Evolutionary conservation across 1,284 basidiomycete species (phyloP), one percentile per base, ranked within the genome.

Genomic region (Apiotrichum brassicae): DNA sequence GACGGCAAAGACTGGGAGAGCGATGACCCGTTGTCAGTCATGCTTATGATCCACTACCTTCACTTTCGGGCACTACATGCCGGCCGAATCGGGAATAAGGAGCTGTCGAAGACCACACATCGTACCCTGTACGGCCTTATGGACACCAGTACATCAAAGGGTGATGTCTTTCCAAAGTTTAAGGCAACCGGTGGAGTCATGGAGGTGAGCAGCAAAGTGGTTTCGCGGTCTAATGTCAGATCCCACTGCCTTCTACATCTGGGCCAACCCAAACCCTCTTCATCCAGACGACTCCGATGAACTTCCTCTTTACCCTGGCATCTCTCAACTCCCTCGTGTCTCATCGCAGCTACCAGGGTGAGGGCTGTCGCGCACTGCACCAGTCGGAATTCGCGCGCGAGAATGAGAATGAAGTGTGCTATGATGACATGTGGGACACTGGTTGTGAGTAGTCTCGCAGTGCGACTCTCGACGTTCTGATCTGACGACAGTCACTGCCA

Each of bases 381-480:
- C 54, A 65, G 40, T 38, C 60, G 3, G 43, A 44, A 9, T 59
- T 57, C 0, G 46, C 68, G 50, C 46, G 56, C 22, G 56, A 63
- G 34, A 56, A 41, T 20, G 63, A 60, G 33, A 8, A 46, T 25
- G 32, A 48, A 3, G 62, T 62, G 13, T 39, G 57, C 6, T 44
- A 51, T 1, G 64, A 62, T 3, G 68, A 69, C 43, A 54, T 67
- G 49, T 71, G 70, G 70, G 68, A 71, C 45, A 38, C 44, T n/a
- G 61, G 61, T 34, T 69, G 70, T 70, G 45, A 62, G 67, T 53
- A 22, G n/a, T 30, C 20, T 18, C 0, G 12, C n/a, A 12, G 12
- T 19, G 16, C 28, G 28, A 11, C 28, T 30, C 28, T 6, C 3
- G 28, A 9, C 28, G 14, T 24, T 9, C 18, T 11, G n/a, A 11